Conservation (phyloP, 805 yeast species). For the Debaryomyces castellii region DNA sequence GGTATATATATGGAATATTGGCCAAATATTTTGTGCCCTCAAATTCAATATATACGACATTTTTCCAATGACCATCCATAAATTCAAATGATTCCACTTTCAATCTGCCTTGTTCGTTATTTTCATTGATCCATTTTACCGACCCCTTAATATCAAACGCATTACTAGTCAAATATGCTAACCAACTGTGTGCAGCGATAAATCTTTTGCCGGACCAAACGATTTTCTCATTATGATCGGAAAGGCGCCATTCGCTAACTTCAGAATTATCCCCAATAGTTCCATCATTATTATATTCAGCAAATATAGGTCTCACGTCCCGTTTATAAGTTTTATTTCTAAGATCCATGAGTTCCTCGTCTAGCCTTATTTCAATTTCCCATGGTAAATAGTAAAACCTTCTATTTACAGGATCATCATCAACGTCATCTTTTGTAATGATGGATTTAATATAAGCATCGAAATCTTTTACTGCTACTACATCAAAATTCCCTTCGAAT, state of each 20-base stretch:
- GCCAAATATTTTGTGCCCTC: not conserved
- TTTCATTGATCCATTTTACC: conserved; percentile 1
- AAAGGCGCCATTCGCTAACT: not conserved
- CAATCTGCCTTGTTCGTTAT: conserved; percentile 1
- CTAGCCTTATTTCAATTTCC: not conserved
- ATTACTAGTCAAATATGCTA: not conserved
- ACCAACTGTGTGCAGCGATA: not conserved
- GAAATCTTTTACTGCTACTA: not conserved
- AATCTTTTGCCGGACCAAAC: not conserved
- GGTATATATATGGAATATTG: no score
- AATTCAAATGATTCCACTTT: not conserved
- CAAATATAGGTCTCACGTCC: not conserved
- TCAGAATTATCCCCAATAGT: not conserved
- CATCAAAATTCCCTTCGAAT: not conserved
- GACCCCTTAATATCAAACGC: not conserved
- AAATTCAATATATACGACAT: not conserved
- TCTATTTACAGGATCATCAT: not conserved
- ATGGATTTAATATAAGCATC: not conserved
- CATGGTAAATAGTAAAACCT: not conserved
- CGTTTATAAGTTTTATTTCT: not conserved
- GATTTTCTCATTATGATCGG: not conserved
- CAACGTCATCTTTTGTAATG: not conserved
- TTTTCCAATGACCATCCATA: not conserved
- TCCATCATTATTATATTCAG: not conserved
- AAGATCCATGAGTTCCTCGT: not conserved